phyloP scores from a whole-genome alignment of 176 grass and related monocot species.

The Pontederia paniculata region DNA sequence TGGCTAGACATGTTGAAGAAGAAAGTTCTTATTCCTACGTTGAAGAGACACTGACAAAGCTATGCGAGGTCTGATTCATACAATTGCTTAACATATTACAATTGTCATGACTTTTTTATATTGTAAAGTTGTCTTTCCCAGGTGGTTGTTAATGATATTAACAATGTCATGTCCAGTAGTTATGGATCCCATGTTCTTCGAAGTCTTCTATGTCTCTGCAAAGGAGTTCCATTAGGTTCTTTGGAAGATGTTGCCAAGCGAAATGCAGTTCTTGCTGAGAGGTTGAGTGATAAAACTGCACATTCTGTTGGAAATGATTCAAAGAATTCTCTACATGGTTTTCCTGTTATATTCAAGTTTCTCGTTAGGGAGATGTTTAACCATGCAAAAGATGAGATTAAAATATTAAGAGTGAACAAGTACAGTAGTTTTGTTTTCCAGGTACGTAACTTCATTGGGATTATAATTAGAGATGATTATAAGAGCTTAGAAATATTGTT shows the following conservation, averaged over 20 bases:
- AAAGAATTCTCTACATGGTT: slow-evolving; percentile 39
- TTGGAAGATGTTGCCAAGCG: slow-evolving; percentile 59
- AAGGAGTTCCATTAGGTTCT: slow-evolving; percentile 51
- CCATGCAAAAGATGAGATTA: slow-evolving; percentile 43
- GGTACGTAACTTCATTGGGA: slow-evolving; percentile 22
- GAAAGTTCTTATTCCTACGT: slow-evolving; percentile 48
- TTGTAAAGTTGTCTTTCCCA: slow-evolving; percentile 24
- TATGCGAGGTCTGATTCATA: slow-evolving; percentile 57
- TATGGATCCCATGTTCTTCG: slow-evolving; percentile 92
- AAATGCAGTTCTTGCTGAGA: slow-evolving; percentile 52
- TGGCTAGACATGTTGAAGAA: slow-evolving; percentile 66
- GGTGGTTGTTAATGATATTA: slow-evolving; percentile 49
- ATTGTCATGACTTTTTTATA: slow-evolving; percentile 12
- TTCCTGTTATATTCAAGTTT: slow-evolving; percentile 44
- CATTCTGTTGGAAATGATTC: slow-evolving; percentile 21
- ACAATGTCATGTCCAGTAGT: slow-evolving; percentile 57
- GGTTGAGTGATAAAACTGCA: slow-evolving; percentile 41
- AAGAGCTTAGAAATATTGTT: slow-evolving; percentile 11
- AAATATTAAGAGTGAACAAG: slow-evolving; percentile 47
- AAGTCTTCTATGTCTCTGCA: slow-evolving; percentile 79
- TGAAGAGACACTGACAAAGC: slow-evolving; percentile 47
- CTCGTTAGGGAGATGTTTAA: slow-evolving; percentile 62
- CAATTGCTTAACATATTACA: not conserved
- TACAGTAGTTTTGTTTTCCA: slow-evolving; percentile 91
- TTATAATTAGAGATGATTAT: not conserved